These are phyloP conservation scores for Dactylonectria estremocensis DNA, from an alignment of 2,329 filamentous ascomycete genomes.

Conservation along the genomic window DNA sequence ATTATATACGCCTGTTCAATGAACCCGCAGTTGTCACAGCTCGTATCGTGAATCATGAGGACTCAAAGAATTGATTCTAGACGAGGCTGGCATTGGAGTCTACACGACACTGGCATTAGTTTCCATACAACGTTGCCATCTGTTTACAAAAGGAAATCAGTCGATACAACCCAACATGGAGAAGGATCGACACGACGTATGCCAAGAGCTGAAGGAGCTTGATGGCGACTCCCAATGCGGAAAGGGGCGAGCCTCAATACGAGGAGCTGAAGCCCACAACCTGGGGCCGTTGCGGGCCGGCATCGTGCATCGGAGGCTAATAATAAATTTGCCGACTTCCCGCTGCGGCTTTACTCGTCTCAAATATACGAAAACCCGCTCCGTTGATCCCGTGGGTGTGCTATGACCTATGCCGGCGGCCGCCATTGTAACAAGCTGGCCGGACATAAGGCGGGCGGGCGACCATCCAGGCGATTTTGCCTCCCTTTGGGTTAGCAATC, in stretches of 20 bases:
- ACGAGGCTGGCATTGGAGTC: not conserved
- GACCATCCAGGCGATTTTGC: too few relatives aligned
- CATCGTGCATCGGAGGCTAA: not conserved
- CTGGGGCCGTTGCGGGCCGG: not conserved
- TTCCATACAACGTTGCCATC: not conserved
- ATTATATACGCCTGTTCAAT: not conserved
- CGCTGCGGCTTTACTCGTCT: not conserved
- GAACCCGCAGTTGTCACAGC: not conserved
- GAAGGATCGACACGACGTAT: not conserved
- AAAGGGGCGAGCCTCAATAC: not conserved
- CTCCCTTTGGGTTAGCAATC: too few relatives aligned
- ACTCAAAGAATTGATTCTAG: not conserved
- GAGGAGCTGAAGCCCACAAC: constrained; percentile 1
- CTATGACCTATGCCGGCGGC: not conserved
- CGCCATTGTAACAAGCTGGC: not conserved
- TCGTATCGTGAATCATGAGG: not conserved
- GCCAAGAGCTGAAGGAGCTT: not conserved
- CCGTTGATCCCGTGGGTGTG: not conserved
- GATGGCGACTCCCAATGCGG: not conserved
- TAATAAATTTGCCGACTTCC: not conserved
- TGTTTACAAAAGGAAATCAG: not conserved
- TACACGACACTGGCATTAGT: not conserved
- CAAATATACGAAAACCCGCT: not conserved
- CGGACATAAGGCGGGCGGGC: too few relatives aligned
- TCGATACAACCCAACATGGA: not conserved